Conservation (phyloP, 805 yeast genomes). For the Myxozyma melibiosi region DNA sequence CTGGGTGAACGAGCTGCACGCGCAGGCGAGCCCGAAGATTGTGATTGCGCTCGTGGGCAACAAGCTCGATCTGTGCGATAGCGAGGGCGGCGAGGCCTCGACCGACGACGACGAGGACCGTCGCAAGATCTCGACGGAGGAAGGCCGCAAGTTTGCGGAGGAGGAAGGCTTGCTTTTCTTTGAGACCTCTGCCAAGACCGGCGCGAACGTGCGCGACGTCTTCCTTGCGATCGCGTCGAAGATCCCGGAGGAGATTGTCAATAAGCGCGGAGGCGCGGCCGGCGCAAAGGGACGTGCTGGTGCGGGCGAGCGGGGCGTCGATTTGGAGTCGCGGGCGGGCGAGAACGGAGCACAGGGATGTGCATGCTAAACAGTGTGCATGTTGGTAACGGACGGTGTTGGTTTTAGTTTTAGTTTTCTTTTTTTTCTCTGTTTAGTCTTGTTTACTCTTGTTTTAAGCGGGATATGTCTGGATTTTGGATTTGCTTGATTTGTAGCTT, state of each 20-base stretch:
- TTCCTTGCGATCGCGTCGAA: constrained; percentile 86
- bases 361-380: constrained; percentile 30
- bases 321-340: constrained; percentile 26
- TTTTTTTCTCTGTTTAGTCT: background rate
- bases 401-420: background rate
- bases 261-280: constrained; percentile 31
- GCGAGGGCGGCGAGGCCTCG: constrained; percentile 47
- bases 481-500: background rate
- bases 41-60: constrained; percentile 93
- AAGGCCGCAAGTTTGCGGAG: constrained; percentile 83
- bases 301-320: constrained; percentile 32
- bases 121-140: constrained; percentile 81
- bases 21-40: constrained; percentile 90
- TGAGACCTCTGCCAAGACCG: constrained; percentile 93
- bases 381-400: background rate
- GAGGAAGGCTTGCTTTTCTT: constrained; percentile 89
- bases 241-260: constrained; percentile 59
- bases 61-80: constrained; percentile 66
- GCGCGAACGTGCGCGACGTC: constrained; percentile 85
- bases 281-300: constrained; percentile 30
- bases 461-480: no score
- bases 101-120: constrained; percentile 34
- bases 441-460: no score
- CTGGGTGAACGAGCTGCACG: constrained; percentile 95
- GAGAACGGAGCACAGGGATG: constrained; percentile 27